phyloP scores from a whole-genome alignment of 1,284 basidiomycete species.

The Ceraceosorus bombacis region DNA sequence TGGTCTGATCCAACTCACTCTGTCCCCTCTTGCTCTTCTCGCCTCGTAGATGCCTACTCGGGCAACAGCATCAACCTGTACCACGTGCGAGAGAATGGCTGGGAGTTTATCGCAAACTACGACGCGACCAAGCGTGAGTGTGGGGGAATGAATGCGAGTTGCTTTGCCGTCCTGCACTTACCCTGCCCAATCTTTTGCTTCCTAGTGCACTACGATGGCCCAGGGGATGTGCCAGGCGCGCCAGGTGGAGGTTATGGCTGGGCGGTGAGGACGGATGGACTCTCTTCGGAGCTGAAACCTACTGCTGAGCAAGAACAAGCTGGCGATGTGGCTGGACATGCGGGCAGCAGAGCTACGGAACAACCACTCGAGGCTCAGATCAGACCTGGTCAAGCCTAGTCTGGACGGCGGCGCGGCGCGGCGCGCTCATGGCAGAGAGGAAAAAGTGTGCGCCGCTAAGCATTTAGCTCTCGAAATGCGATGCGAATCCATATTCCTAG shows the following conservation, averaged over 20 bases:
- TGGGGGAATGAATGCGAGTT: too few relatives aligned
- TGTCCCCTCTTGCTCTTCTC: constrained; percentile 1
- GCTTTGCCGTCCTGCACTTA: not conserved
- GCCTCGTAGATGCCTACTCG: constrained; percentile 72
- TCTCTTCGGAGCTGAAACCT: constrained; percentile 34
- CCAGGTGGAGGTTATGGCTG: constrained; percentile 45
- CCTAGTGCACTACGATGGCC: constrained; percentile 44
- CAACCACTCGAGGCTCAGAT: not conserved
- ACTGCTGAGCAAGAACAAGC: constrained; percentile 25
- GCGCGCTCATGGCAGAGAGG: too few relatives aligned
- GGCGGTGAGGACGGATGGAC: constrained; percentile 38
- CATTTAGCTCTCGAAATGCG: too few relatives aligned
- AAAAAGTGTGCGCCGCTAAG: too few relatives aligned
- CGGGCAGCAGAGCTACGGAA: constrained; percentile 10
- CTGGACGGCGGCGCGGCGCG: too few relatives aligned
- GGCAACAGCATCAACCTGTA: constrained; percentile 76
- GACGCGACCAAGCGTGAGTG: constrained; percentile 39
- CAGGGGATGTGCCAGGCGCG: constrained; percentile 37
- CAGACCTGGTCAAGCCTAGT: not conserved
- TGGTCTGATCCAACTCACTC: constrained; percentile 1
- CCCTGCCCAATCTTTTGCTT: too few relatives aligned
- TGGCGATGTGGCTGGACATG: too few relatives aligned
- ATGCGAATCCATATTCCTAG: too few relatives aligned
- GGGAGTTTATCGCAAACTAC: constrained; percentile 47
- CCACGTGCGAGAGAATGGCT: constrained; percentile 88